phyloP scores from a whole-genome alignment of 306 rosid genomes.

The Neltuma alba region DNA sequence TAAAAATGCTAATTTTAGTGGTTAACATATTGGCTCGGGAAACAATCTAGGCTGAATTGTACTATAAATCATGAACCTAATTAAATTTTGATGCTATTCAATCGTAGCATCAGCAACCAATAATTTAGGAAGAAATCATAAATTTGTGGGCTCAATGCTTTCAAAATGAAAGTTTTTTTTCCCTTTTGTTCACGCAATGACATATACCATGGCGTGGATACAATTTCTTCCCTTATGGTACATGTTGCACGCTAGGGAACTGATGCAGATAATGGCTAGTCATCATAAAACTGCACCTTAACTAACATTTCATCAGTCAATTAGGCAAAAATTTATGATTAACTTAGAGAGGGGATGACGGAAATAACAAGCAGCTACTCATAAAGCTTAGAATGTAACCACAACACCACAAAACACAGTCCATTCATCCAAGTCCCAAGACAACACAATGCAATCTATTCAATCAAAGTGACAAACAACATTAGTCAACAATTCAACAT shows the following conservation, averaged over 20 bases:
- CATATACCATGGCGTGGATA: constrained; percentile 72
- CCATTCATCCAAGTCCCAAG: neutral
- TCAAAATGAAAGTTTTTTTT: constrained; percentile 1
- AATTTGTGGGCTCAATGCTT: no score
- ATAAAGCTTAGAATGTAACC: constrained; percentile 14
- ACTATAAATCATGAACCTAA: no score
- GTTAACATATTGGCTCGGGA: no score
- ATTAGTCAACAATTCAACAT: no score
- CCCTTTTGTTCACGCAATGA: neutral
- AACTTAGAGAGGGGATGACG: constrained; percentile 12
- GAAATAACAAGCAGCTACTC: neutral
- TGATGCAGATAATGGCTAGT: constrained; percentile 74
- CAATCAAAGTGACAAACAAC: neutral
- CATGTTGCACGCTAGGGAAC: constrained; percentile 87
- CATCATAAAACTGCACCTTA: constrained; percentile 73
- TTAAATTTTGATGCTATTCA: no score
- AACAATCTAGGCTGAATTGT: no score
- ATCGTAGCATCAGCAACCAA: no score
- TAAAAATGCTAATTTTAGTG: no score
- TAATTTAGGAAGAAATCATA: no score
- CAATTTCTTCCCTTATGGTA: constrained; percentile 74
- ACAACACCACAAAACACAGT: neutral
- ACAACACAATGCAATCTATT: neutral
- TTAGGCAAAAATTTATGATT: constrained; percentile 30
- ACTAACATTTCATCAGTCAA: constrained; percentile 84